phyloP scores from a whole-genome alignment of 1,284 basidiomycete species.

The Porodaedalea pini region DNA sequence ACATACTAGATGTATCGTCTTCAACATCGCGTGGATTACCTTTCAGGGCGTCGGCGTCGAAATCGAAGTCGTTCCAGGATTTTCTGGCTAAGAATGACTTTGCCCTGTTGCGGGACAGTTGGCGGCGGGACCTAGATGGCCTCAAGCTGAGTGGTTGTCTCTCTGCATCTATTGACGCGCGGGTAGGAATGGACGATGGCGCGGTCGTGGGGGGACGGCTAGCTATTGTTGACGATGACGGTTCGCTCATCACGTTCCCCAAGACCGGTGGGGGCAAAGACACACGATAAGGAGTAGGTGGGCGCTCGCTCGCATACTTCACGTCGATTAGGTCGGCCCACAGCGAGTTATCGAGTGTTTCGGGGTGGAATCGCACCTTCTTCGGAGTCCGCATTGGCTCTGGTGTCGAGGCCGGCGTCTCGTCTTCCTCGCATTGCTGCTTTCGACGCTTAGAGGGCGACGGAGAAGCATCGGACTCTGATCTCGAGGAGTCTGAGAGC shows the following conservation, averaged over 20 bases:
- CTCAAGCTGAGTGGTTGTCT: neutral
- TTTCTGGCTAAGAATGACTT: neutral
- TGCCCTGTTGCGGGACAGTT: neutral
- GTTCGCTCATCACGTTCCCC: too few species aligned
- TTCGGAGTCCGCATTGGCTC: neutral
- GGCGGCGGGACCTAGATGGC: neutral
- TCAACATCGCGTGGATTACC: neutral
- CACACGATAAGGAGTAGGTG: neutral
- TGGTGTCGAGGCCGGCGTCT: neutral
- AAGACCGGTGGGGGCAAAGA: neutral
- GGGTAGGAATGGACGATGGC: neutral
- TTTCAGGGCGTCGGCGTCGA: neutral
- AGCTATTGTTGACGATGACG: neutral
- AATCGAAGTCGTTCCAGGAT: neutral
- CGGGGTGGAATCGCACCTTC: conserved; percentile 20
- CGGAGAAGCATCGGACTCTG: neutral
- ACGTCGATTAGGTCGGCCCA: conserved; percentile 13
- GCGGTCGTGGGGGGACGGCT: neutral
- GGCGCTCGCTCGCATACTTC: conserved; percentile 1
- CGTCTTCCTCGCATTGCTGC: neutral
- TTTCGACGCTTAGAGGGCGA: conserved; percentile 4
- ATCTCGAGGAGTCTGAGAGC: neutral
- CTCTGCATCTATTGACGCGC: neutral
- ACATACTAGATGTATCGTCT: neutral
- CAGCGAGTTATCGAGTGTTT: conserved; percentile 19